Conservation (phyloP, 1,139 yeast genomes). For the Petasospora fabianii region DNA sequence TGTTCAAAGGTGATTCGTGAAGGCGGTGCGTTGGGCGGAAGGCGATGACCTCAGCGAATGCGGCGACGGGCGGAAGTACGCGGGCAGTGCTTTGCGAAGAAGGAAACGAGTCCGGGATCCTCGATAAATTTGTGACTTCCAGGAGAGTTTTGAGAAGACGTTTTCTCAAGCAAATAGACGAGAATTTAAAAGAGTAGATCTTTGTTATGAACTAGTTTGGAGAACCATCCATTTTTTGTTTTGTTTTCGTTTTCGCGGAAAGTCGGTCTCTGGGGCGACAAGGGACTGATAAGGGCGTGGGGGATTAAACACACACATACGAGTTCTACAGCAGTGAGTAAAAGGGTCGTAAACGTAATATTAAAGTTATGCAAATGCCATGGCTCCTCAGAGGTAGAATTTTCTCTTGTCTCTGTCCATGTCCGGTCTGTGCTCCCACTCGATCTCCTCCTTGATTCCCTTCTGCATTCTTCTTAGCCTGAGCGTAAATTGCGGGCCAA, state of each 20-base stretch:
- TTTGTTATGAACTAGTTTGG: not conserved
- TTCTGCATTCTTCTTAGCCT: conserved; percentile 83
- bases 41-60: no score
- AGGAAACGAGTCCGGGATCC: no score
- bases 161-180: no score
- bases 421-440: conserved; percentile 94
- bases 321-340: no score
- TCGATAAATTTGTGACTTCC: no score
- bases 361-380: not conserved
- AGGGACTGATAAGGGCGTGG: not conserved
- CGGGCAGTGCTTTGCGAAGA: no score
- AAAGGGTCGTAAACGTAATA: not conserved
- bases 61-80: not conserved
- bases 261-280: not conserved
- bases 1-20: no score
- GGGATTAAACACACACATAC: not conserved
- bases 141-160: no score
- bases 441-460: conserved; percentile 87
- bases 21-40: no score
- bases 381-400: conserved; percentile 60
- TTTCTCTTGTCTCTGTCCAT: conserved; percentile 96
- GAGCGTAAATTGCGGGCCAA: conserved; percentile 95
- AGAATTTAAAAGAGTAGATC: not conserved
- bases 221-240: not conserved
- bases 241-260: not conserved